Conservation (phyloP, 805 yeast species). For the Metschnikowia proteae region DNA sequence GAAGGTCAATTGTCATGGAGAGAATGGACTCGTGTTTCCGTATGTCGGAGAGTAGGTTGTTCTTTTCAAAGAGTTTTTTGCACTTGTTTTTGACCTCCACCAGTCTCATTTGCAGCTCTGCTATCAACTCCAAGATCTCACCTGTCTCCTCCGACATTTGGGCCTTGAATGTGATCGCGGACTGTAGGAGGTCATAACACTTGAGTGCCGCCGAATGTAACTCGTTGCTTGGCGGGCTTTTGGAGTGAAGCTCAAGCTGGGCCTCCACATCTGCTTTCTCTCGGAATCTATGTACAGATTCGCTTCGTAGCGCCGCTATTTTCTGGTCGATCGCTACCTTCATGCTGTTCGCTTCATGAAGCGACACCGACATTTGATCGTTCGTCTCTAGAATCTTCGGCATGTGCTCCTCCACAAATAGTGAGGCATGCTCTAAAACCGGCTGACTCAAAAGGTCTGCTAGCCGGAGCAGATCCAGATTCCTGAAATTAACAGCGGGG, state of each 20-base stretch:
- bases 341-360: conserved; percentile 37
- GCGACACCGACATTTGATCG: conserved; percentile 28
- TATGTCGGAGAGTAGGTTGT: conserved; percentile 13
- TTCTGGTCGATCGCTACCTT: conserved; percentile 35
- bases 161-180: conserved; percentile 31
- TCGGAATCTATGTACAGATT: conserved; percentile 27
- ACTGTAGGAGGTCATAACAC: conserved; percentile 31
- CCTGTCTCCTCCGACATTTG: conserved; percentile 22
- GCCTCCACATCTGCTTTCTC: neutral
- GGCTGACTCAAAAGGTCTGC: neutral
- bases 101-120: conserved; percentile 35
- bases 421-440: neutral
- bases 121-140: conserved; percentile 29
- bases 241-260: neutral
- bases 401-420: conserved; percentile 23
- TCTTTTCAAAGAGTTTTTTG: conserved; percentile 14
- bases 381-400: conserved; percentile 31
- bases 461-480: conserved; percentile 22
- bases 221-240: neutral
- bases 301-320: conserved; percentile 40
- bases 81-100: conserved; percentile 32
- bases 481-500: conserved; percentile 31
- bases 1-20: conserved; percentile 57
- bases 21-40: conserved; percentile 35
- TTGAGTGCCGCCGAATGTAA: neutral